A percentile compares a stretch with the other conserved stretches of the same genome.
Evolutionary conservation across 1,139 yeast species (phyloP).

Genomic region (Geotrichum siamense): DNA sequence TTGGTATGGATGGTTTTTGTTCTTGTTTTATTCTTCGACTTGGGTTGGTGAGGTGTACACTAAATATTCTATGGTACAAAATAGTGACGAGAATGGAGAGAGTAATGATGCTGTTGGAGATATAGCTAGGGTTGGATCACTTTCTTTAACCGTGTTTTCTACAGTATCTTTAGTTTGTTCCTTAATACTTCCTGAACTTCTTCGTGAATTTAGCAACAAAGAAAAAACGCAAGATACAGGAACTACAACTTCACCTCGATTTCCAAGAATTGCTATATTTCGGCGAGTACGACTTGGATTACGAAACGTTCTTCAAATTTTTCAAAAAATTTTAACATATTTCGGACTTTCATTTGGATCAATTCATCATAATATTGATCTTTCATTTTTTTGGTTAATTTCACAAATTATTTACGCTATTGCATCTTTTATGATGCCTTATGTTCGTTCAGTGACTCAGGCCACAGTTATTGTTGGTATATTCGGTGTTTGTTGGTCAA

Average conservation of each 20-base stretch:
- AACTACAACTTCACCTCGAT: neutral
- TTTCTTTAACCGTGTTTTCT: constrained; percentile 35
- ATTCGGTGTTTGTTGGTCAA: constrained; percentile 39
- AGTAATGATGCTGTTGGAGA: constrained; percentile 32
- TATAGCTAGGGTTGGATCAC: constrained; percentile 37
- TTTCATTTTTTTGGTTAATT: constrained; percentile 31
- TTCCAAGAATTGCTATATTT: constrained; percentile 7
- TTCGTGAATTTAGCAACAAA: constrained; percentile 5
- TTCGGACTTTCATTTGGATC: constrained; percentile 1
- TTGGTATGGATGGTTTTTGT: constrained; percentile 38
- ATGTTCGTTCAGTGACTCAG: constrained; percentile 26
- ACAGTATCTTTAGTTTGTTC: constrained; percentile 33
- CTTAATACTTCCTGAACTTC: constrained; percentile 30
- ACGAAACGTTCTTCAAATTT: constrained; percentile 7
- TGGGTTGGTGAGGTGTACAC: constrained; percentile 39
- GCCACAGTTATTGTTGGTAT: constrained; percentile 33
- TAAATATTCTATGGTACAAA: constrained; percentile 19
- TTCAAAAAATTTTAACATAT: neutral
- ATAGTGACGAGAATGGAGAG: constrained; percentile 20
- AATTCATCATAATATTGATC: constrained; percentile 14
- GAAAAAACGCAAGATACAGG: neutral
- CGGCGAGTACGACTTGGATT: neutral
- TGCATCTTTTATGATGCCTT: constrained; percentile 31
- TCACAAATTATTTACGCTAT: constrained; percentile 34
- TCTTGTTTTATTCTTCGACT: constrained; percentile 36